Conservation (phyloP, 345 rosid species). For the Corchorus capsularis region DNA sequence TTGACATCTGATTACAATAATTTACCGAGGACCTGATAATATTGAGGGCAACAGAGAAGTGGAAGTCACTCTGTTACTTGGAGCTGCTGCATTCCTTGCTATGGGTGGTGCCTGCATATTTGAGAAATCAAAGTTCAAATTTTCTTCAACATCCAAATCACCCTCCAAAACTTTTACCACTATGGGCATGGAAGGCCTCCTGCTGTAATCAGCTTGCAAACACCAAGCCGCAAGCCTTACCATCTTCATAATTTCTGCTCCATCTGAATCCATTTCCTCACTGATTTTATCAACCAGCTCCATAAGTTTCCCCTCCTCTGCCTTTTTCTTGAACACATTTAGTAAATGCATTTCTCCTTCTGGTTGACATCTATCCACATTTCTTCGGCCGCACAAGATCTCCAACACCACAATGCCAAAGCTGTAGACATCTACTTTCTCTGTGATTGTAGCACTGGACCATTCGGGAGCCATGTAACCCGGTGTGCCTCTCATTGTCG, state of each 20-base stretch:
- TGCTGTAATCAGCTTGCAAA: conserved; percentile 26
- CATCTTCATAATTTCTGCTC: conserved; percentile 26
- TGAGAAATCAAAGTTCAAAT: not conserved
- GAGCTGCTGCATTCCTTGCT: not conserved
- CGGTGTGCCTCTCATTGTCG: conserved; percentile 29
- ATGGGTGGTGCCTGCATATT: not conserved
- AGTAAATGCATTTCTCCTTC: conserved; percentile 32
- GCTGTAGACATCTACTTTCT: not conserved
- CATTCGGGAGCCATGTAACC: not conserved
- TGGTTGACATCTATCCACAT: conserved; percentile 21
- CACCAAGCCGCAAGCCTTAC: conserved; percentile 39
- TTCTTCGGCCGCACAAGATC: conserved; percentile 27
- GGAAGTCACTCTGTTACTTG: not conserved
- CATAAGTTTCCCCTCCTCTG: conserved; percentile 1
- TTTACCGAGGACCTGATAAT: no score
- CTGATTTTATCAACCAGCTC: conserved; percentile 24
- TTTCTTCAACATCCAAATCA: conserved; percentile 8
- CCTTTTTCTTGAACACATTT: conserved; percentile 16
- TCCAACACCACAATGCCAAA: not conserved
- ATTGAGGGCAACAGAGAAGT: no score
- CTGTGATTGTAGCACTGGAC: not conserved
- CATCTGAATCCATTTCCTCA: conserved; percentile 28
- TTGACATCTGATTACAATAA: no score
- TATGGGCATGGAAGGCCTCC: conserved; percentile 25
- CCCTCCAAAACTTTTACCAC: conserved; percentile 15